Conservation (phyloP, 805 yeast genomes). For the Wickerhamiella brachini region DNA sequence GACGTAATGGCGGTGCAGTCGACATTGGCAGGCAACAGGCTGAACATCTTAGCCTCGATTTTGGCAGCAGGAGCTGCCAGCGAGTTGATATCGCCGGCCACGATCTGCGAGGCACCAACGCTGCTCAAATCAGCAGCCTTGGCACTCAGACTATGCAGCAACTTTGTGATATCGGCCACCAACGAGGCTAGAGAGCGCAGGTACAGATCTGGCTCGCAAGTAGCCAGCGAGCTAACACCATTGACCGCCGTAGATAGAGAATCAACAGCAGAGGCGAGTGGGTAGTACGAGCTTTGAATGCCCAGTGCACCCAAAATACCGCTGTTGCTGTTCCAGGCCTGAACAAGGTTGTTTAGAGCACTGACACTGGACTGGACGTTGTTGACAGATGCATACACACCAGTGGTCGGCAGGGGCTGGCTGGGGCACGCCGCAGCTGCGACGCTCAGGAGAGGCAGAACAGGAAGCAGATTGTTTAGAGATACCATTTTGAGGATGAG, state of each 20-base stretch:
- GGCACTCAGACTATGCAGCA: constrained; percentile 11
- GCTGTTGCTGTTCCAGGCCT: constrained; percentile 3
- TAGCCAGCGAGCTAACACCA: not conserved
- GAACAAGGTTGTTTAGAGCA: not conserved
- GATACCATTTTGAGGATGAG: not conserved
- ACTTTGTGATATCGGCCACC: constrained; percentile 5
- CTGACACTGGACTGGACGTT: not conserved
- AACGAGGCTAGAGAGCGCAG: constrained; percentile 7
- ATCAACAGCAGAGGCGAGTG: not conserved
- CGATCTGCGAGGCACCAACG: constrained; percentile 16
- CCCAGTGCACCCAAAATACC: constrained; percentile 10
- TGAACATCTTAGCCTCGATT: constrained; percentile 7
- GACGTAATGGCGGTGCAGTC: not conserved
- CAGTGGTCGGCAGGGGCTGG: not conserved
- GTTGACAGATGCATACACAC: not conserved
- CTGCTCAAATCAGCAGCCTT: constrained; percentile 14
- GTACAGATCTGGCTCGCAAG: not conserved
- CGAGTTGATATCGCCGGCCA: constrained; percentile 13
- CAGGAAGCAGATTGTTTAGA: not conserved
- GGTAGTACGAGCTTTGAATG: constrained; percentile 8
- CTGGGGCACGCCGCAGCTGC: not conserved
- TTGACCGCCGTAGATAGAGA: constrained; percentile 1
- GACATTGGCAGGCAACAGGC: constrained; percentile 5
- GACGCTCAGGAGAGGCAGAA: not conserved
- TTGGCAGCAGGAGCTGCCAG: constrained; percentile 12